Evolutionary conservation across 805 yeast genomes (phyloP).

Genomic region (Ogataea nakhonphanomensis): DNA sequence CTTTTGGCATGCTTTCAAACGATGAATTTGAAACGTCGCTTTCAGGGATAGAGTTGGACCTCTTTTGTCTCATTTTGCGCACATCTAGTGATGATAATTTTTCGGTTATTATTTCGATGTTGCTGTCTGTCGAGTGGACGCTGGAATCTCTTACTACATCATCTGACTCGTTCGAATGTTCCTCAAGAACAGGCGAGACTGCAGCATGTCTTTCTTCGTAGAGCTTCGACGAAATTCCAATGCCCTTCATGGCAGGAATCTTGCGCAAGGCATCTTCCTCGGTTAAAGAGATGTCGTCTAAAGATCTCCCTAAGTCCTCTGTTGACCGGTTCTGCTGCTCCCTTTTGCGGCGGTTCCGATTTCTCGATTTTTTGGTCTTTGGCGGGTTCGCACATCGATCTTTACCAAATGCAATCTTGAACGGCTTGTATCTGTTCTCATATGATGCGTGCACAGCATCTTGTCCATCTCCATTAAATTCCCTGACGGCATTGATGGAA

Average conservation of each 20-base stretch:
- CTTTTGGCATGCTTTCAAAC: slow-evolving; percentile 8
- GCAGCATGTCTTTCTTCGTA: slow-evolving; percentile 10
- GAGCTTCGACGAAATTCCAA: slow-evolving; percentile 26
- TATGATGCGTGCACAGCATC: slow-evolving; percentile 38
- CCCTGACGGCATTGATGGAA: slow-evolving; percentile 63
- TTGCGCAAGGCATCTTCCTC: slow-evolving; percentile 14
- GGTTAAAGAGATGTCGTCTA: slow-evolving; percentile 7
- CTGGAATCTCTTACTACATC: slow-evolving; percentile 7
- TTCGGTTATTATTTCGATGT: slow-evolving; percentile 15
- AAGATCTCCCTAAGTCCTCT: slow-evolving; percentile 1
- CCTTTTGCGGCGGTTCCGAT: slow-evolving; percentile 36
- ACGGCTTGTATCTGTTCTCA: slow-evolving; percentile 45
- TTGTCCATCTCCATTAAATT: slow-evolving; percentile 40
- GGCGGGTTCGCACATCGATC: slow-evolving; percentile 80
- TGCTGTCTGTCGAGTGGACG: slow-evolving; percentile 10
- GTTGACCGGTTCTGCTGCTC: slow-evolving; percentile 11
- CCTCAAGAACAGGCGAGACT: slow-evolving; percentile 2
- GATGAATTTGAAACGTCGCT: slow-evolving; percentile 10
- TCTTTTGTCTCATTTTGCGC: not conserved
- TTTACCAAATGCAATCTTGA: slow-evolving; percentile 61
- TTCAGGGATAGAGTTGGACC: slow-evolving; percentile 3
- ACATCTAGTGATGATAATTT: slow-evolving; percentile 1
- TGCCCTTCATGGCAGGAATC: slow-evolving; percentile 21
- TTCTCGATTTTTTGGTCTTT: slow-evolving; percentile 44
- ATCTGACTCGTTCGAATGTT: slow-evolving; percentile 1